Conservation (phyloP, 202 grass and related monocot species). For the Thinopyrum obtusiflorum region DNA sequence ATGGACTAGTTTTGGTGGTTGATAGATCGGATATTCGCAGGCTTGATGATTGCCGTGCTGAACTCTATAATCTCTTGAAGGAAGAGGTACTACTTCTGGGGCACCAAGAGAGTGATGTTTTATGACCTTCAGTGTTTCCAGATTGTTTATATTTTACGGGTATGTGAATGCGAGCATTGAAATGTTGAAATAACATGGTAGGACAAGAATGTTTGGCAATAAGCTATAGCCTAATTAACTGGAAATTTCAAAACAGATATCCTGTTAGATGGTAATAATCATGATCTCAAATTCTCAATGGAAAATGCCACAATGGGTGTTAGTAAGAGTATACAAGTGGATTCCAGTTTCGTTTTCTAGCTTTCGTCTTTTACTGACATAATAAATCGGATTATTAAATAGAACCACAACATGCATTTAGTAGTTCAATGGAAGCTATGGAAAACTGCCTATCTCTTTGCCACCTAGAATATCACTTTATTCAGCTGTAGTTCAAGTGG, state of each 20-base stretch:
- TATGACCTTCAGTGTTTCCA: neutral
- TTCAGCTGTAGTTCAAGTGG: neutral
- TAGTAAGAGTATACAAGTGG: neutral
- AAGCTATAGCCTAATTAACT: neutral
- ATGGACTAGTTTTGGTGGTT: slow-evolving; percentile 80
- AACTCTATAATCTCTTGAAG: slow-evolving; percentile 62
- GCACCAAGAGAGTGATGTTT: neutral
- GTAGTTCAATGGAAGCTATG: neutral
- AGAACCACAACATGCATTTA: too few relatives aligned
- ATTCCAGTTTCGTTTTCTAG: neutral
- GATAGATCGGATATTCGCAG: slow-evolving; percentile 80
- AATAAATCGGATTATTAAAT: too few relatives aligned
- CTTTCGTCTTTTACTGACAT: neutral
- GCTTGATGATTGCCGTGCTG: slow-evolving; percentile 48
- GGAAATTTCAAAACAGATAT: neutral
- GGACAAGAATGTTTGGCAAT: neutral
- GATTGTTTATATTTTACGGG: neutral
- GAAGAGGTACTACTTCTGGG: slow-evolving; percentile 44
- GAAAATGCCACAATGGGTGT: neutral
- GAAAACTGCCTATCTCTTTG: neutral
- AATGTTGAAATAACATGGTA: neutral
- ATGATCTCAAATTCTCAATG: neutral
- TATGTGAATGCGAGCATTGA: neutral
- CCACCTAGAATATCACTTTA: neutral
- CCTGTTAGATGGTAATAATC: neutral